phyloP scores from a whole-genome alignment of 2,329 filamentous ascomycete species.

The Chaetothyriales sp. region DNA sequence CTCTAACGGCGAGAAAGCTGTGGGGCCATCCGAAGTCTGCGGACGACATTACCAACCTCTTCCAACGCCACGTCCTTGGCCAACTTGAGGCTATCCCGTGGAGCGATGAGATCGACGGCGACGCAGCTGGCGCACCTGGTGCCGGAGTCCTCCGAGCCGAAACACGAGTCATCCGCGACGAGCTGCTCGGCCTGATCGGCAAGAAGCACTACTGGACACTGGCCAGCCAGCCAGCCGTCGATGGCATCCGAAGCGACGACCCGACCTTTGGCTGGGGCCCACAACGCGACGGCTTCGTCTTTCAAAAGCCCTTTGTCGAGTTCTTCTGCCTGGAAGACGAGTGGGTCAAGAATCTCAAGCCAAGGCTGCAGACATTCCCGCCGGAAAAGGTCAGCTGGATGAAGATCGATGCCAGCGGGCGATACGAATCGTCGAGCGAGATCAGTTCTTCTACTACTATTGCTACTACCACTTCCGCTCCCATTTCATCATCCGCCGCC shows the following conservation, averaged over 20 bases:
- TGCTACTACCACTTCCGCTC: no score
- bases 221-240: constrained; percentile 85
- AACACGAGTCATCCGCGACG: constrained; percentile 61
- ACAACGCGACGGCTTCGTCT: constrained; percentile 70
- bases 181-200: constrained; percentile 60
- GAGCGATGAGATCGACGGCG: constrained; percentile 61
- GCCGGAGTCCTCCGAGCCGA: constrained; percentile 52
- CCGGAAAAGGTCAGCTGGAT: constrained; percentile 69
- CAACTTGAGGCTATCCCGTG: constrained; percentile 72
- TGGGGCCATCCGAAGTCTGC: constrained; percentile 65
- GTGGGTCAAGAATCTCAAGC: constrained; percentile 49
- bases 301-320: constrained; percentile 96
- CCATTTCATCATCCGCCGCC: constrained; percentile 25
- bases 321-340: constrained; percentile 69
- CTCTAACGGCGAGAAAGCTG: constrained; percentile 64
- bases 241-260: constrained; percentile 64
- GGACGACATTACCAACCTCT: constrained; percentile 63
- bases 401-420: constrained; percentile 62
- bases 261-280: constrained; percentile 86
- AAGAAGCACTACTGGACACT: constrained; percentile 87
- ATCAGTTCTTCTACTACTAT: no score
- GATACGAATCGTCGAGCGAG: constrained; percentile 46
- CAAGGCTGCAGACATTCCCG: constrained; percentile 44
- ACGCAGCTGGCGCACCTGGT: constrained; percentile 2
- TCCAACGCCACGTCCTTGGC: constrained; percentile 66